phyloP scores from a whole-genome alignment of 1,284 basidiomycete genomes.

The Neonothopanus nambi region DNA sequence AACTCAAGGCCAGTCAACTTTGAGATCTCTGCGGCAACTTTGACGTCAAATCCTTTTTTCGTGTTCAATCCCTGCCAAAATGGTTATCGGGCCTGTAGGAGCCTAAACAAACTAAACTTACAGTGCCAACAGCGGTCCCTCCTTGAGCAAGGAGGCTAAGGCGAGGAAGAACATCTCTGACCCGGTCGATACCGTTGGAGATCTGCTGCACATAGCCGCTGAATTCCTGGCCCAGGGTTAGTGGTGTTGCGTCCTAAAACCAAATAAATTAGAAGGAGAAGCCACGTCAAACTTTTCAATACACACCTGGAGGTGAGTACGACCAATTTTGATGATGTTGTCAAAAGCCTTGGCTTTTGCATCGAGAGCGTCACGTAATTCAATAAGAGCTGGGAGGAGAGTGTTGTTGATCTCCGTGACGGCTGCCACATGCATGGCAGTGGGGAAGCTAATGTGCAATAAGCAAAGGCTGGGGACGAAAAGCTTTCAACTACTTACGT shows the following conservation, averaged over 20 bases:
- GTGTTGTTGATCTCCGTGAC: constrained; percentile 84
- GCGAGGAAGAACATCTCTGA: constrained; percentile 84
- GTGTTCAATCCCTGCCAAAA: constrained; percentile 87
- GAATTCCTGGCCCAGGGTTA: constrained; percentile 99
- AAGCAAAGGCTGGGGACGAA: not conserved
- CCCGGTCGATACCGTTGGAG: constrained; percentile 86
- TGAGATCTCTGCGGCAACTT: constrained; percentile 91
- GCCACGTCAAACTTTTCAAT: not conserved
- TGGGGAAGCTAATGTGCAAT: constrained; percentile 78
- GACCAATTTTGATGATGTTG: constrained; percentile 97
- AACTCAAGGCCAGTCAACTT: constrained; percentile 91
- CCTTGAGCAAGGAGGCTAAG: constrained; percentile 94
- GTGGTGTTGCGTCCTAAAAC: constrained; percentile 88
- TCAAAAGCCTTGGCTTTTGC: constrained; percentile 83
- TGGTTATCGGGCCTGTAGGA: not conserved
- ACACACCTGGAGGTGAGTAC: constrained; percentile 88
- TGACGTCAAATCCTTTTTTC: constrained; percentile 94
- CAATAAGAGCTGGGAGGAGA: constrained; percentile 85
- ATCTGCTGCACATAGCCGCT: constrained; percentile 97
- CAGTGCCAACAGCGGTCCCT: constrained; percentile 97
- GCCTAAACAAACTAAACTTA: constrained; percentile 38
- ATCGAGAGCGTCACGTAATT: constrained; percentile 83
- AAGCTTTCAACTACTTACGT: constrained; percentile 62
- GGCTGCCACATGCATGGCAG: constrained; percentile 98
- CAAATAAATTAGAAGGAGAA: not conserved